These are phyloP conservation scores for Trichosporon coremiiforme DNA, from an alignment of 1,284 basidiomycete species.

Conservation along the genomic window DNA sequence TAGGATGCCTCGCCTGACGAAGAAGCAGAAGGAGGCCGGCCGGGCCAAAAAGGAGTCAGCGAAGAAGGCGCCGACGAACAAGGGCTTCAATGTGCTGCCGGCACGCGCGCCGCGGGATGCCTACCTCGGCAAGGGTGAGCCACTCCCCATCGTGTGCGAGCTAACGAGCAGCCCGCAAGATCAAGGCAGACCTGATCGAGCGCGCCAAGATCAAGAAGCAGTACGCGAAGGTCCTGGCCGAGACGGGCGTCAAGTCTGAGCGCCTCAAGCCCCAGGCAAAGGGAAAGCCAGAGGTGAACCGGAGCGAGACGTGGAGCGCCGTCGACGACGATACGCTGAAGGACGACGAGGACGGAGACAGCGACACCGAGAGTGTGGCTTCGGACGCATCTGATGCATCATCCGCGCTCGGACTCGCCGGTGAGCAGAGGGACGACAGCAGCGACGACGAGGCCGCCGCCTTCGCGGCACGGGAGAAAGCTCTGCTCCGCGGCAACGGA, in stretches of 20 bases:
- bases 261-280: not conserved
- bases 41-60: constrained; percentile 19
- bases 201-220: constrained; percentile 60
- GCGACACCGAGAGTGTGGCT: constrained; percentile 15
- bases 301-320: constrained; percentile 5
- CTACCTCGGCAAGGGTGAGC: constrained; percentile 57
- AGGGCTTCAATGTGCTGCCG: constrained; percentile 54
- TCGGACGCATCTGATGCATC: constrained; percentile 18
- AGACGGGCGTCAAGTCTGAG: constrained; percentile 21
- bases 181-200: constrained; percentile 61
- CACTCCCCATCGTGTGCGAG: not conserved
- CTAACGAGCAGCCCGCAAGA: constrained; percentile 56
- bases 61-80: constrained; percentile 22
- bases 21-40: constrained; percentile 46
- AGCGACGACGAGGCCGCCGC: constrained; percentile 24
- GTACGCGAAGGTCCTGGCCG: constrained; percentile 58
- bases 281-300: not conserved
- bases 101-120: constrained; percentile 52
- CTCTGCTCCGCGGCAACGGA: not conserved
- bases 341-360: constrained; percentile 19
- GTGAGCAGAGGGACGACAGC: constrained; percentile 7
- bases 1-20: constrained; percentile 49
- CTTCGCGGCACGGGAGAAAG: constrained; percentile 17
- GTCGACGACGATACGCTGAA: constrained; percentile 22
- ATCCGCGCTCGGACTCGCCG: constrained; percentile 18